Evolutionary conservation across 2,329 filamentous ascomycete genomes (phyloP).

Genomic region (Colletotrichum aenigma): DNA sequence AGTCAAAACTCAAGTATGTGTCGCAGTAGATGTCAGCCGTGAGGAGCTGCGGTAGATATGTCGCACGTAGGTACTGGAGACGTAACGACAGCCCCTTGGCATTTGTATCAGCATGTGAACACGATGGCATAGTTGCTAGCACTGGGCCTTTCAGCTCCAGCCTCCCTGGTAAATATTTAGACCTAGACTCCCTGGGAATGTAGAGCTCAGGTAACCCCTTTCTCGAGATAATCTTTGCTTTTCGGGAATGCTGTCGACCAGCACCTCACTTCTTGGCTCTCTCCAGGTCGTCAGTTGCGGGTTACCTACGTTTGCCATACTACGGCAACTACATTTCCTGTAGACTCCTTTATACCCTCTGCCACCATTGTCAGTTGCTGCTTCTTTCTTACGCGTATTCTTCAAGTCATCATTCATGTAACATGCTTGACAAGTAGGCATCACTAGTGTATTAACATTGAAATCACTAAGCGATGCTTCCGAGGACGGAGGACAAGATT

Average conservation of each 20-base stretch:
- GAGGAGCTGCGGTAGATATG: background rate
- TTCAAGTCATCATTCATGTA: too few species aligned
- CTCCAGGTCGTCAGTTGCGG: background rate
- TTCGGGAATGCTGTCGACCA: background rate
- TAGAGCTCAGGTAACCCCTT: background rate
- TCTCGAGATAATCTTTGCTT: background rate
- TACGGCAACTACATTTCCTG: fast-evolving
- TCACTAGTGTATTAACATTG: background rate
- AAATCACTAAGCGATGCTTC: background rate
- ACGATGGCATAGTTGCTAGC: background rate
- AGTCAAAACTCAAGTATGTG: background rate
- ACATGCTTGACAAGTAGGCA: background rate
- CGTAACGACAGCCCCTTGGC: background rate
- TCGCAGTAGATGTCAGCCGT: background rate
- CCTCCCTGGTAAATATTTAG: background rate
- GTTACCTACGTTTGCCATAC: background rate
- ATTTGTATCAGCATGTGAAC: background rate
- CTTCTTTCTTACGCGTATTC: too few species aligned
- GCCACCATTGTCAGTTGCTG: too few species aligned
- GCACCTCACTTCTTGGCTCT: background rate
- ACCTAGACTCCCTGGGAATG: background rate
- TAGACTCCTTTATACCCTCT: background rate
- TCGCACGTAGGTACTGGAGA: background rate
- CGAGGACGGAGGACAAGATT: too few species aligned
- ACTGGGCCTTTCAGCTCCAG: background rate